Evolutionary conservation across 108 stramenopile genomes (phyloP).

Genomic region (Nannochloropsis salina): DNA sequence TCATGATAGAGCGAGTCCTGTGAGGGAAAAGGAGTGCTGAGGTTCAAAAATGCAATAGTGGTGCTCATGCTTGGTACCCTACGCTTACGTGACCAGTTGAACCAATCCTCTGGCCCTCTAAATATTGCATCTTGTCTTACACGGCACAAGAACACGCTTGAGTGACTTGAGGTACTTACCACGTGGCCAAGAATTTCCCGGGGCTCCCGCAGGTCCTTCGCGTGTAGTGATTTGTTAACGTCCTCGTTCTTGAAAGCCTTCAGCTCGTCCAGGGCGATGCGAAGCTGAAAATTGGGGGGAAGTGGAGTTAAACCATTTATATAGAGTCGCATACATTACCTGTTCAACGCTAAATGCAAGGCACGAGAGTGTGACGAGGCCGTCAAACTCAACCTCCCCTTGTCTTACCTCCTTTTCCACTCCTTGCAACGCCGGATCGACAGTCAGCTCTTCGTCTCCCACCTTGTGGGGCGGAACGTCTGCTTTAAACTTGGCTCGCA

Average conservation of each 20-base stretch:
- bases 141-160: too few species aligned
- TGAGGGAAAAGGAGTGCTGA: too few species aligned
- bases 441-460: not conserved
- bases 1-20: not conserved
- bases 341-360: too few species aligned
- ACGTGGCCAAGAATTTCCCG: slow-evolving; percentile 11
- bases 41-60: too few species aligned
- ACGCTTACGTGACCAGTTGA: too few species aligned
- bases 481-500: not conserved
- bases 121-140: too few species aligned
- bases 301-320: too few species aligned
- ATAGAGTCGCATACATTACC: too few species aligned
- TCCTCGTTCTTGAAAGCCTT: slow-evolving; percentile 16
- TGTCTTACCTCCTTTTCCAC: not conserved
- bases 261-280: not conserved
- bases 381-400: not conserved
- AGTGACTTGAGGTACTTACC: not conserved
- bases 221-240: not conserved
- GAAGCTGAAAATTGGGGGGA: not conserved
- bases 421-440: not conserved
- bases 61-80: too few species aligned
- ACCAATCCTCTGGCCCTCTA: too few species aligned
- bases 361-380: too few species aligned
- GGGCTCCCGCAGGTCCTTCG: not conserved
- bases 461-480: slow-evolving; percentile 10